phyloP scores from a whole-genome alignment of 139 green algal species.

The Picochlorum sp. region DNA sequence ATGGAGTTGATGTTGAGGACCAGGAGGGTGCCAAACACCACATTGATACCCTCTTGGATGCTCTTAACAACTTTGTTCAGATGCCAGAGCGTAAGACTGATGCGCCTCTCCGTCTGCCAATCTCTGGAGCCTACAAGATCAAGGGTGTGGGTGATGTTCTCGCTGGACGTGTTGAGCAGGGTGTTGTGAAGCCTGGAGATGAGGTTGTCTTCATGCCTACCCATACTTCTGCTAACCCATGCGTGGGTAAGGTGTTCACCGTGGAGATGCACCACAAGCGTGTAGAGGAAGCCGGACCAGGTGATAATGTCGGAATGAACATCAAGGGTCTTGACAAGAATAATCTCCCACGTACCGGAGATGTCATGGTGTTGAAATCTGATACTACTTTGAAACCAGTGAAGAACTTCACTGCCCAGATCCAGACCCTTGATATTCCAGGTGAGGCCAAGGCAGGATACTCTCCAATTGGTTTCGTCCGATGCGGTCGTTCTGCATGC shows the following conservation, averaged over 20 bases:
- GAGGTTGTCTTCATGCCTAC: conserved; percentile 84
- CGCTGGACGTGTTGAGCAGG: conserved; percentile 94
- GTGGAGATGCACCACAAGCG: conserved; percentile 99
- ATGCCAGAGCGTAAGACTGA: conserved; percentile 75
- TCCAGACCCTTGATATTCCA: conserved; percentile 88
- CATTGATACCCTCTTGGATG: conserved; percentile 74
- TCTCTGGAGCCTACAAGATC: conserved; percentile 97
- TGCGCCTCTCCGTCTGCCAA: conserved; percentile 80
- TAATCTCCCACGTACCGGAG: conserved; percentile 82
- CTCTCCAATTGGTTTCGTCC: conserved; percentile 85
- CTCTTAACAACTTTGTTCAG: conserved; percentile 73
- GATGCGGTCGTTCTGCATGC: conserved; percentile 78
- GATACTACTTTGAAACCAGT: conserved; percentile 69
- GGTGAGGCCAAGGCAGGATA: conserved; percentile 85
- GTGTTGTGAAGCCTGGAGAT: conserved; percentile 84
- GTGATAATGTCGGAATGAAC: conserved; percentile 99
- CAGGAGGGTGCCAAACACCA: conserved; percentile 30
- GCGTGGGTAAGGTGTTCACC: conserved; percentile 92
- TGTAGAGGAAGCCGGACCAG: conserved; percentile 77
- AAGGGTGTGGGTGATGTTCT: conserved; percentile 97
- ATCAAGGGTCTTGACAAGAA: conserved; percentile 92
- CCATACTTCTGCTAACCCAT: conserved; percentile 77
- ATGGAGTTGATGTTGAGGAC: conserved; percentile 62
- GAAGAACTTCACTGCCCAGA: conserved; percentile 78
- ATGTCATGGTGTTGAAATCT: conserved; percentile 88